phyloP scores from a whole-genome alignment of 345 rosid genomes.

The Arabis alpina region DNA sequence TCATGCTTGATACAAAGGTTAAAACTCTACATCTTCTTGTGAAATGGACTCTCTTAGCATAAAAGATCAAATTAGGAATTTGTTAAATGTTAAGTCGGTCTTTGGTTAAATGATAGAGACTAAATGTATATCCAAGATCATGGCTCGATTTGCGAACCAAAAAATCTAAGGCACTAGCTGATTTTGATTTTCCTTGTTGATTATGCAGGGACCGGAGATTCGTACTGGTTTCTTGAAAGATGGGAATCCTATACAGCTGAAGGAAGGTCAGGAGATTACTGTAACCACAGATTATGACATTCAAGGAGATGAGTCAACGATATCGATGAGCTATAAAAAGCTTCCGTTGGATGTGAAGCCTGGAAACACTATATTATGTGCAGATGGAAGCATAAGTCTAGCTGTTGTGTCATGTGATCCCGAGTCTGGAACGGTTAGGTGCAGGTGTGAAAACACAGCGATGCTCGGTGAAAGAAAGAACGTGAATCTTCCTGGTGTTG shows the following conservation, averaged over 20 bases:
- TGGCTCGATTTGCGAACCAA: too few species aligned
- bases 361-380: slow-evolving; percentile 75
- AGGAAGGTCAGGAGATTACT: slow-evolving; percentile 67
- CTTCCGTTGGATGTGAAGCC: slow-evolving; percentile 77
- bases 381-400: slow-evolving; percentile 86
- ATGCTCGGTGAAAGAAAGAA: slow-evolving; percentile 92
- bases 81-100: too few species aligned
- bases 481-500: slow-evolving; percentile 92
- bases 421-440: slow-evolving; percentile 72
- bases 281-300: slow-evolving; percentile 76
- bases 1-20: slow-evolving; percentile 87
- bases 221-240: slow-evolving; percentile 71
- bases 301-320: slow-evolving; percentile 68
- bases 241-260: slow-evolving; percentile 62
- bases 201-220: slow-evolving; percentile 69
- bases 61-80: too few species aligned
- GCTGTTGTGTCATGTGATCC: slow-evolving; percentile 74
- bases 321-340: slow-evolving; percentile 92
- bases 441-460: slow-evolving; percentile 84
- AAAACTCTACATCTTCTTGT: neutral
- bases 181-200: slow-evolving; percentile 1
- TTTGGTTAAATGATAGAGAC: too few species aligned
- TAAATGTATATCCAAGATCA: too few species aligned
- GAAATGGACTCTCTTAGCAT: neutral
- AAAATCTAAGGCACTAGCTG: too few species aligned